A percentile compares a stretch with the other conserved stretches of the same genome.
phyloP scores from a whole-genome alignment of 768 basidiomycete genomes.

The Hortiboletus flavorubellus region DNA sequence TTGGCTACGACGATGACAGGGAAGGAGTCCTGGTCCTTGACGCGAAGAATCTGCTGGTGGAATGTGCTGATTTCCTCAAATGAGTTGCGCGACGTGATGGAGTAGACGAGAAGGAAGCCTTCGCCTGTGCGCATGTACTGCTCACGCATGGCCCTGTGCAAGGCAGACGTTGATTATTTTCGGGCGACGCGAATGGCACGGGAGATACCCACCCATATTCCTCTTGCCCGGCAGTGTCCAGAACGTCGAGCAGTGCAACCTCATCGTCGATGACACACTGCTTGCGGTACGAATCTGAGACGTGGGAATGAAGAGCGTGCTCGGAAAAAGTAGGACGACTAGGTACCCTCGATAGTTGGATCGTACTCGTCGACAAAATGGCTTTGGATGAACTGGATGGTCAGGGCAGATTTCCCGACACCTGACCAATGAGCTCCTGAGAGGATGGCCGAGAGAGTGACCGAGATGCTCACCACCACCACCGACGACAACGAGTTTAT shows the following conservation, averaged over 20 bases:
- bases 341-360: slow-evolving; percentile 87
- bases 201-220: slow-evolving; percentile 80
- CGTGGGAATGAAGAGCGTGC: not conserved
- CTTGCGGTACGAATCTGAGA: slow-evolving; percentile 89
- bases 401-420: slow-evolving; percentile 83
- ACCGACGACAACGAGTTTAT: slow-evolving; percentile 98
- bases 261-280: slow-evolving; percentile 98
- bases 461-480: slow-evolving; percentile 75
- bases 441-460: slow-evolving; percentile 27
- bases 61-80: slow-evolving; percentile 97
- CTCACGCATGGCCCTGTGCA: slow-evolving; percentile 89
- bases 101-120: slow-evolving; percentile 96
- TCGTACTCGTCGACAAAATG: slow-evolving; percentile 93
- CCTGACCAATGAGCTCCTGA: slow-evolving; percentile 17
- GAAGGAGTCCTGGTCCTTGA: slow-evolving; percentile 95
- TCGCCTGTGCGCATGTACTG: slow-evolving; percentile 99
- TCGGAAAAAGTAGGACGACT: slow-evolving; percentile 7
- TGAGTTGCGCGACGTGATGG: slow-evolving; percentile 95
- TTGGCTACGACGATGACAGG: slow-evolving; percentile 98
- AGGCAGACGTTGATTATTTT: not conserved
- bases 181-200: not conserved
- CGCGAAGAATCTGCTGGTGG: slow-evolving; percentile 93
- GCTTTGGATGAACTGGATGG: slow-evolving; percentile 97
- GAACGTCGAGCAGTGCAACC: slow-evolving; percentile 93
- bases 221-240: slow-evolving; percentile 97